phyloP scores from a whole-genome alignment of 2,329 filamentous ascomycete genomes.

The Phialophora chinensis region DNA sequence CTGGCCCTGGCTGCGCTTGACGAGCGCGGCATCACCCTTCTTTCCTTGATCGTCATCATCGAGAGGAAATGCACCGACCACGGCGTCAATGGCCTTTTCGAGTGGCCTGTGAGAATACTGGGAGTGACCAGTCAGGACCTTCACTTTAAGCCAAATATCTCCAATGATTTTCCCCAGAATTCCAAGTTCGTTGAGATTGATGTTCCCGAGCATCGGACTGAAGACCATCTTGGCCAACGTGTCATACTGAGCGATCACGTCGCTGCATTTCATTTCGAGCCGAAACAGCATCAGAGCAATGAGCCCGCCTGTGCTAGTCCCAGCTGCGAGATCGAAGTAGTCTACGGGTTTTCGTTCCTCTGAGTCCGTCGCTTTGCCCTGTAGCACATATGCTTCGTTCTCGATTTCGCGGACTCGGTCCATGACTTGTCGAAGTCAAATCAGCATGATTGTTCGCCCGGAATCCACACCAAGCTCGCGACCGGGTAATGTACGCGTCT shows the following conservation, averaged over 20 bases:
- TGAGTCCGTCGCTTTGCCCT: slow-evolving; percentile 11
- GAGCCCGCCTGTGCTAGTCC: slow-evolving; percentile 39
- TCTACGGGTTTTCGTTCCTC: slow-evolving; percentile 32
- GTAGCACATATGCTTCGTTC: slow-evolving; percentile 15
- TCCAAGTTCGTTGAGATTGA: slow-evolving; percentile 26
- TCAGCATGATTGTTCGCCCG: not conserved
- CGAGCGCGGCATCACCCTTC: slow-evolving; percentile 27
- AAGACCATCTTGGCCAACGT: slow-evolving; percentile 32
- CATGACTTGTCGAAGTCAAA: slow-evolving; percentile 23
- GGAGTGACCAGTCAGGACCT: slow-evolving; percentile 19
- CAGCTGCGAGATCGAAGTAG: slow-evolving; percentile 36
- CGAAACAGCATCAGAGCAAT: slow-evolving; percentile 38
- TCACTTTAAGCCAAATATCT: slow-evolving; percentile 31
- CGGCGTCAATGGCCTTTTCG: slow-evolving; percentile 31
- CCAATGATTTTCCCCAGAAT: slow-evolving; percentile 27
- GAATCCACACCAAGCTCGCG: not conserved
- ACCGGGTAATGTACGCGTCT: not conserved
- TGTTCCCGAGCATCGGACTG: slow-evolving; percentile 22
- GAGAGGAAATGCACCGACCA: slow-evolving; percentile 29
- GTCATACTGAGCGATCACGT: slow-evolving; percentile 30
- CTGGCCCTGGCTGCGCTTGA: slow-evolving; percentile 30
- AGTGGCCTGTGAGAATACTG: slow-evolving; percentile 30
- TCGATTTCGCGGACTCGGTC: slow-evolving; percentile 30
- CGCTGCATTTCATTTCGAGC: slow-evolving; percentile 34
- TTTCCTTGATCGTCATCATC: slow-evolving; percentile 26